Evolutionary conservation across 2,329 filamentous ascomycete species (phyloP).

Genomic region (Exophiala xenobiotica): DNA sequence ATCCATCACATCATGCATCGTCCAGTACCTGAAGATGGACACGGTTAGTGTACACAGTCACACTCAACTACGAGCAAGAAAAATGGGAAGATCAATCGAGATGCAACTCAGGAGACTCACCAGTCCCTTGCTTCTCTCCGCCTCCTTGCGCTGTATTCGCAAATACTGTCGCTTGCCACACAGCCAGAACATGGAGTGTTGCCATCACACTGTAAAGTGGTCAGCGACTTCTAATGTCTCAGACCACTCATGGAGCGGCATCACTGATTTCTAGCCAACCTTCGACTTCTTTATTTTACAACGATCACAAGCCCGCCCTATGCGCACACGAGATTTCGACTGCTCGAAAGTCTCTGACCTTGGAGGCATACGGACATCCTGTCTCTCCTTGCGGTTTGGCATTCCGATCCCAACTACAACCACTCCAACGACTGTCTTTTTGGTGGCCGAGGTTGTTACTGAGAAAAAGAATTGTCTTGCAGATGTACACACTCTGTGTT

Average conservation of each 20-base stretch:
- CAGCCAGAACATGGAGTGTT: slow-evolving; percentile 22
- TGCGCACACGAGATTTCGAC: slow-evolving; percentile 13
- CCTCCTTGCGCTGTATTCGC: slow-evolving; percentile 23
- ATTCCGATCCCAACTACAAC: slow-evolving; percentile 2
- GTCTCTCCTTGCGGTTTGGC: slow-evolving; percentile 15
- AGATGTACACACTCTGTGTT: background rate
- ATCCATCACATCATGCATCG: slow-evolving; percentile 23
- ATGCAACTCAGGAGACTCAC: slow-evolving; percentile 8
- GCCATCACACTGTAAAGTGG: slow-evolving; percentile 18
- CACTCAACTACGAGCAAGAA: background rate
- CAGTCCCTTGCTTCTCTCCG: slow-evolving; percentile 26
- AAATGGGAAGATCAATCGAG: background rate
- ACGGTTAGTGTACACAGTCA: background rate
- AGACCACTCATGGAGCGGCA: background rate
- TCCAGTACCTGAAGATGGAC: slow-evolving; percentile 17
- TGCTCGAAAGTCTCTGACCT: slow-evolving; percentile 8
- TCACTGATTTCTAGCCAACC: slow-evolving; percentile 4
- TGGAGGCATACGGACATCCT: slow-evolving; percentile 6
- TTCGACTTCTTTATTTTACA: slow-evolving; percentile 27
- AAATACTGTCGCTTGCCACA: slow-evolving; percentile 18
- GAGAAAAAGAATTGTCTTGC: background rate
- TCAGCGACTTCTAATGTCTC: slow-evolving; percentile 3
- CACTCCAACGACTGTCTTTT: background rate
- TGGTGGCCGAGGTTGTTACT: background rate
- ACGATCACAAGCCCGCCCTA: slow-evolving; percentile 24